These are phyloP conservation scores for Heterococcus sp. DNA, from an alignment of 108 stramenopile genomes.

Conservation along the genomic window DNA sequence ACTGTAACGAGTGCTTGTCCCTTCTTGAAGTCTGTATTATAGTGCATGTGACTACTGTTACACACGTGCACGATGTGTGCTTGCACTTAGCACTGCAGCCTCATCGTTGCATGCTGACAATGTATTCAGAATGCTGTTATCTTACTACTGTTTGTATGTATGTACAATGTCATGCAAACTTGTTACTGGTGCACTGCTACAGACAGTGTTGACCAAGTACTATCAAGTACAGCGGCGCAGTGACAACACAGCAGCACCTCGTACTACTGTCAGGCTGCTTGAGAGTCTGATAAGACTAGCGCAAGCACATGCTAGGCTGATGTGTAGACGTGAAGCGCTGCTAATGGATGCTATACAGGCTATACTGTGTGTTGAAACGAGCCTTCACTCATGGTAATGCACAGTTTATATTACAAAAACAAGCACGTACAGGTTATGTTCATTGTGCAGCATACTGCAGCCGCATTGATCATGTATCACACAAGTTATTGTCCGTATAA, in stretches of 20 bases:
- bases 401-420: background rate
- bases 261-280: constrained; percentile 46
- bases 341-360: constrained; percentile 41
- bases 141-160: no score
- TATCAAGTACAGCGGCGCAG: constrained; percentile 37
- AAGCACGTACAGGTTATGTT: background rate
- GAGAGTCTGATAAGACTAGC: constrained; percentile 49
- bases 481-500: background rate
- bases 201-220: constrained; percentile 18
- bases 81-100: no score
- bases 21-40: no score
- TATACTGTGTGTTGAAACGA: constrained; percentile 38
- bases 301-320: constrained; percentile 46
- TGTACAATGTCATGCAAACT: no score
- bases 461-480: background rate
- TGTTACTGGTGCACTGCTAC: no score
- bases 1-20: no score
- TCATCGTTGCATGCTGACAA: no score
- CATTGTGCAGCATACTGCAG: background rate
- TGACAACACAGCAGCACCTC: constrained; percentile 40
- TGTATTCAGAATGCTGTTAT: no score
- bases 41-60: no score
- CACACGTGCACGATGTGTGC: no score
- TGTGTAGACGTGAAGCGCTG: constrained; percentile 38
- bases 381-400: constrained; percentile 24